phyloP scores from a whole-genome alignment of 129 eudicot species.

The Calendula officinalis region DNA sequence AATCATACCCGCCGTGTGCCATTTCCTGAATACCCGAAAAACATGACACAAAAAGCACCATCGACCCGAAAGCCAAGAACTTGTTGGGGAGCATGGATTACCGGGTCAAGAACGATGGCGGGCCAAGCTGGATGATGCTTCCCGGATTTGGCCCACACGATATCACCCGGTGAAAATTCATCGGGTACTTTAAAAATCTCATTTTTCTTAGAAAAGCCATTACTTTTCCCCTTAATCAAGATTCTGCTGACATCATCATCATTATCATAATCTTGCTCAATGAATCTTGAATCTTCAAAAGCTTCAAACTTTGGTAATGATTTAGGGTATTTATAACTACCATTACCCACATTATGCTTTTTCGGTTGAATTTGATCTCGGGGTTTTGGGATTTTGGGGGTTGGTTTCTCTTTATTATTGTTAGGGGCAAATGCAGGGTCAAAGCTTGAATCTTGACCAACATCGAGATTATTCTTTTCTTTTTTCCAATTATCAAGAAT shows the following conservation, averaged over 20 bases:
- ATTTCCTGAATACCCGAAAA: constrained; percentile 83
- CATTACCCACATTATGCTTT: constrained; percentile 32
- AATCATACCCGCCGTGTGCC: constrained; percentile 80
- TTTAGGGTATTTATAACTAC: constrained; percentile 26
- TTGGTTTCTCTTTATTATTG: constrained; percentile 26
- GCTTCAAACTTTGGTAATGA: constrained; percentile 38
- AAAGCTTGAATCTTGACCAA: constrained; percentile 25
- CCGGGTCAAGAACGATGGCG: constrained; percentile 81
- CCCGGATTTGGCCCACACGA: constrained; percentile 87
- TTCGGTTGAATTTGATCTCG: constrained; percentile 10
- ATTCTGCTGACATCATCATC: constrained; percentile 3
- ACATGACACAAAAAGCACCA: constrained; percentile 78
- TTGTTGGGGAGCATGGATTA: constrained; percentile 76
- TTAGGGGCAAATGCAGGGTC: constrained; percentile 59
- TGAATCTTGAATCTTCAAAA: constrained; percentile 22
- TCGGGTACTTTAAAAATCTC: constrained; percentile 27
- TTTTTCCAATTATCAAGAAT: constrained; percentile 94
- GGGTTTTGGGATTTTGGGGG: constrained; percentile 24
- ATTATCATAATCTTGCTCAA: constrained; percentile 1
- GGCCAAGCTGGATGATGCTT: constrained; percentile 89
- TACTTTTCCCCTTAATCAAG: constrained; percentile 22
- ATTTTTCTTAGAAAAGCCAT: constrained; percentile 22
- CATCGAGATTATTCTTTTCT: constrained; percentile 47
- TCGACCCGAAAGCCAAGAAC: constrained; percentile 66
- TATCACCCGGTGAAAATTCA: constrained; percentile 68